phyloP scores from a whole-genome alignment of 2,329 filamentous ascomycete species.

The Macrophomina tecta region DNA sequence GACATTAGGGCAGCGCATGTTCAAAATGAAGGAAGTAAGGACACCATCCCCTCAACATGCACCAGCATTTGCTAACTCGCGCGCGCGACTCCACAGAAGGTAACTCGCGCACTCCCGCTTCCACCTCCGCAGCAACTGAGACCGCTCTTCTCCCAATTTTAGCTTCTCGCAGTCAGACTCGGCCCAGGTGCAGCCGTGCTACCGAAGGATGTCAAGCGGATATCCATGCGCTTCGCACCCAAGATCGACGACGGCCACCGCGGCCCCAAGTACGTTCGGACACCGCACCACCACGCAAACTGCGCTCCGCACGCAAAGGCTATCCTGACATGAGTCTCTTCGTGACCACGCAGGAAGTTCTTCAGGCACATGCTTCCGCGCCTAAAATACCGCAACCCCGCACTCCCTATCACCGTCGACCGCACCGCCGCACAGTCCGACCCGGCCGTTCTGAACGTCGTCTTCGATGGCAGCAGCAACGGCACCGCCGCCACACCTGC shows the following conservation, averaged over 20 bases:
- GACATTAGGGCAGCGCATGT: slow-evolving; percentile 71
- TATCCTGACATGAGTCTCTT: slow-evolving; percentile 16
- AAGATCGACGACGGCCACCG: slow-evolving; percentile 70
- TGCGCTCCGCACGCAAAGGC: neutral
- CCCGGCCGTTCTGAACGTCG: slow-evolving; percentile 69
- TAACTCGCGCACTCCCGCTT: slow-evolving; percentile 8
- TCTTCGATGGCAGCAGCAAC: slow-evolving; percentile 50
- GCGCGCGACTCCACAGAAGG: slow-evolving; percentile 4
- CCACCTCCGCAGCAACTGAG: slow-evolving; percentile 22
- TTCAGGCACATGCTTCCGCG: slow-evolving; percentile 82
- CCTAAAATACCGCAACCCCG: slow-evolving; percentile 93
- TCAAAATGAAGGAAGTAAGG: slow-evolving; percentile 70
- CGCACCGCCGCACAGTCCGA: slow-evolving; percentile 61
- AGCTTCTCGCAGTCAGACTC: slow-evolving; percentile 77
- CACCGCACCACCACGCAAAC: neutral
- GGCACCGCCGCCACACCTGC: slow-evolving; percentile 38
- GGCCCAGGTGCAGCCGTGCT: slow-evolving; percentile 85
- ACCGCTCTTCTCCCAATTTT: slow-evolving; percentile 27
- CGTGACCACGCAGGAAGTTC: slow-evolving; percentile 71
- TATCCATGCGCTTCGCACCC: slow-evolving; percentile 75
- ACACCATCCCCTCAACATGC: neutral
- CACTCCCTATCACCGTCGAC: slow-evolving; percentile 80
- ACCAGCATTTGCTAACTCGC: neutral
- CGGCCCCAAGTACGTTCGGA: slow-evolving; percentile 66
- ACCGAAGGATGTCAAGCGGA: slow-evolving; percentile 74